Evolutionary conservation across 805 yeast genomes (phyloP).

Genomic region (Jamesozyma piceae): DNA sequence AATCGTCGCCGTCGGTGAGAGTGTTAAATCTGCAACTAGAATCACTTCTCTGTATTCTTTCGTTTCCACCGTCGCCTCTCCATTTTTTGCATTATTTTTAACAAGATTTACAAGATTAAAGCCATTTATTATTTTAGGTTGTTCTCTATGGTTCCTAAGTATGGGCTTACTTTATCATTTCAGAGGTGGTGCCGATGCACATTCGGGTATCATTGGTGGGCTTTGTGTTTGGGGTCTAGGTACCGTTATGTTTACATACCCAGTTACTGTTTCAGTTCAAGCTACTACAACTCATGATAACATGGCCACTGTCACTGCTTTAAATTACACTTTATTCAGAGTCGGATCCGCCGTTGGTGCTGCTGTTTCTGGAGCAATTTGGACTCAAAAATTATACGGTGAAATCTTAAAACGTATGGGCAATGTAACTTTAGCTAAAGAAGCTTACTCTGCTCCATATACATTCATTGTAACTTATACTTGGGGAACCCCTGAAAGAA

Average conservation of each 20-base stretch:
- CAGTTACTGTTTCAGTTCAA: constrained; percentile 53
- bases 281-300: constrained; percentile 53
- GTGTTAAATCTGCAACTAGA: constrained; percentile 53
- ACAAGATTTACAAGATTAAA: constrained; percentile 44
- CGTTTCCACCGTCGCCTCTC: constrained; percentile 53
- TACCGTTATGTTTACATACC: constrained; percentile 59
- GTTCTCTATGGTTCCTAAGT: constrained; percentile 48
- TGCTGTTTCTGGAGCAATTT: constrained; percentile 60
- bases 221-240: constrained; percentile 59
- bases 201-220: constrained; percentile 56
- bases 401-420: constrained; percentile 33
- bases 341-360: constrained; percentile 59
- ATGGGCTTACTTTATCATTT: constrained; percentile 50
- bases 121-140: constrained; percentile 51
- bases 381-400: constrained; percentile 53
- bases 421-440: constrained; percentile 34
- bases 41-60: constrained; percentile 54
- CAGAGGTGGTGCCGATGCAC: constrained; percentile 43
- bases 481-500: constrained; percentile 58
- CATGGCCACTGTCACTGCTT: constrained; percentile 56
- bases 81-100: constrained; percentile 46
- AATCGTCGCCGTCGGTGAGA: constrained; percentile 52
- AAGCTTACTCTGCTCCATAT: constrained; percentile 47
- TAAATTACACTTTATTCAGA: constrained; percentile 50
- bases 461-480: constrained; percentile 38